Evolutionary conservation across 768 basidiomycete species (phyloP).

Genomic region (Rhodosporidiobolus odoratus): DNA sequence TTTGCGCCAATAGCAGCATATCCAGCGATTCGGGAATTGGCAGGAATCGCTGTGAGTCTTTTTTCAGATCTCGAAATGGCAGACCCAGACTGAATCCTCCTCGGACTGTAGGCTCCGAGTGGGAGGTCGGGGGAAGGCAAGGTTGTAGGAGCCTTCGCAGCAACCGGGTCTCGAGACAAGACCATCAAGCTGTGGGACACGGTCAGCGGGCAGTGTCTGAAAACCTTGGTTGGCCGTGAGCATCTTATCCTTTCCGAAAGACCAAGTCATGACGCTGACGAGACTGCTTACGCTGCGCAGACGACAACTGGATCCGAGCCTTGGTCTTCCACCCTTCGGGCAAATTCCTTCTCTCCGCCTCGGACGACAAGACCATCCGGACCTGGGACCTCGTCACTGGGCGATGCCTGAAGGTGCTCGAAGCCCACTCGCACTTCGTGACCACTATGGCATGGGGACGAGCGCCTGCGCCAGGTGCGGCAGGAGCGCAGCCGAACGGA

Average conservation of each 20-base stretch:
- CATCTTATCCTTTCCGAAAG: background rate
- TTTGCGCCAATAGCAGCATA: conserved; percentile 76
- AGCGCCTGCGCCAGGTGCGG: conserved; percentile 26
- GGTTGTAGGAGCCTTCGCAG: conserved; percentile 55
- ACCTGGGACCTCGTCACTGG: conserved; percentile 85
- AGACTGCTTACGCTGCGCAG: conserved; percentile 2
- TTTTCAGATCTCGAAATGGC: too few relatives aligned
- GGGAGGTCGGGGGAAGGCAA: conserved; percentile 51
- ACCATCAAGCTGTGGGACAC: conserved; percentile 87
- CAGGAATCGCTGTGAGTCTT: conserved; percentile 57
- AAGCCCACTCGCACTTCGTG: conserved; percentile 66
- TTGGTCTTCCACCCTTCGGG: conserved; percentile 85
- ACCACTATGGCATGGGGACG: conserved; percentile 43
- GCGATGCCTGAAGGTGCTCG: conserved; percentile 75
- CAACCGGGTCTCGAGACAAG: conserved; percentile 84
- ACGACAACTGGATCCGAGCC: conserved; percentile 86
- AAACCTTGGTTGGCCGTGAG: conserved; percentile 61
- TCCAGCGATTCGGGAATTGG: conserved; percentile 68
- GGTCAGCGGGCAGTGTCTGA: conserved; percentile 70
- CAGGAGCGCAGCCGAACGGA: conserved; percentile 23
- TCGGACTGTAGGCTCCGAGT: conserved; percentile 49
- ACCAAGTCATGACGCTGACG: background rate
- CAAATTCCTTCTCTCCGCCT: conserved; percentile 81
- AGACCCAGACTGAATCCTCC: background rate
- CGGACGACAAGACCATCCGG: conserved; percentile 85